Base-by-base conservation (phyloP, 495 filamentous ascomycete genomes). In the Penicillium atrosanguineum region DNA sequence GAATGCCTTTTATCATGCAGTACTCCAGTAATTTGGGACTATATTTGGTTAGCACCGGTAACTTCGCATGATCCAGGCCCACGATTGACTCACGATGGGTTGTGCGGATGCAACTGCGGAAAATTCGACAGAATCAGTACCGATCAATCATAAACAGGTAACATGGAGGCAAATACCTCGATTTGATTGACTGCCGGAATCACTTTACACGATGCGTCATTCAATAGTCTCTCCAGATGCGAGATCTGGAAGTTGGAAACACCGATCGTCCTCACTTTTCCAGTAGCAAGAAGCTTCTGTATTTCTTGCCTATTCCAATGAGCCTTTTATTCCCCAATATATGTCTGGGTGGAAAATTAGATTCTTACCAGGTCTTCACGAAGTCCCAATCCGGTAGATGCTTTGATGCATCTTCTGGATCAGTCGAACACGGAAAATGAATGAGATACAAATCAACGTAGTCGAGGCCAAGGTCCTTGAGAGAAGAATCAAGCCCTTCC, bases 401-500 rank as follows among this genome's bases (percentile, higher is more conserved):
- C 51, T 70, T 70, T 26, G 68, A 61, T 12, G 63, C 56, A 12
- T 48, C 23, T 39, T 60, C 57, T 50, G 67, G 67, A 11, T 64
- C 62, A 26, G 66, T 66, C 6, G 39, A 42, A 5, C 48, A 72
- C 43, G 86, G 87, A 83, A 82, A 89, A 68, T 89, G 86, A 56
- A 88, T 79, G 43, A 88, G 75, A 63, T 84, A 90, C 0, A 87
- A 72, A 62, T 92, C 88, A 41, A 90, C 62, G 58, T 92, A 89
- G 50, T 83, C 78, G 7, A 86, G 68, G 25, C 76, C 76, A 44
- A 91, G 77, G 48, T 83, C 83, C 42, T 75, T 51, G 43, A 88
- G 74, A 6, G 78, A 75, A 40, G 71, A 64, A 39, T 83, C 69
- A 4, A 84, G 64, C 7, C 75, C 80, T 1, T 63, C 46, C 31